Evolutionary conservation across 768 basidiomycete genomes (phyloP).

Genomic region (Naganishia vaughanmartiniae): DNA sequence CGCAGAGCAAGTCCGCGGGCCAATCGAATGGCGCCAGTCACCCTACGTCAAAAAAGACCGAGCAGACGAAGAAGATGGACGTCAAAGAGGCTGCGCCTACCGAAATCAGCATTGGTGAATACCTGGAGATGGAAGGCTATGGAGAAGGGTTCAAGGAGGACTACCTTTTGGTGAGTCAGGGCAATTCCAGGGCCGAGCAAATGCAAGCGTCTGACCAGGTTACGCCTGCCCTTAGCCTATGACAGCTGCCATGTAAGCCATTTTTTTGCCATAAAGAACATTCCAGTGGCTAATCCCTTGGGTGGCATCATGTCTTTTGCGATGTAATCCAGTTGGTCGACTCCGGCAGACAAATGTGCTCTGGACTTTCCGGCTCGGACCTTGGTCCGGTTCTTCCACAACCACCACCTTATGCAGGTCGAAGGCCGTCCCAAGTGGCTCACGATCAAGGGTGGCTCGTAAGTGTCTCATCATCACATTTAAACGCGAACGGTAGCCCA

Average conservation of each 20-base stretch:
- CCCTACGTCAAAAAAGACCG: constrained; percentile 28
- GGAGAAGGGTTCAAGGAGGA: constrained; percentile 68
- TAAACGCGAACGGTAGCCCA: background rate
- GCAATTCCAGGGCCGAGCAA: background rate
- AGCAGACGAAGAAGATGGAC: constrained; percentile 34
- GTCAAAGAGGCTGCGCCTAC: constrained; percentile 39
- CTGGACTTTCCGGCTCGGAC: constrained; percentile 70
- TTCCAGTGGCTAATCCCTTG: background rate
- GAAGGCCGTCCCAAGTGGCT: constrained; percentile 70
- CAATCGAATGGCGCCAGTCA: background rate
- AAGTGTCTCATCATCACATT: constrained; percentile 29
- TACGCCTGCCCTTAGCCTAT: constrained; percentile 59
- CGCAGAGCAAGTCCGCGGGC: background rate
- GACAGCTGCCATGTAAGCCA: constrained; percentile 63
- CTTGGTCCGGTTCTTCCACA: constrained; percentile 69
- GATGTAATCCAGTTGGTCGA: constrained; percentile 59
- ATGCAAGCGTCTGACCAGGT: background rate
- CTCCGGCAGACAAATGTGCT: constrained; percentile 67
- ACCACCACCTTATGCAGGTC: constrained; percentile 71
- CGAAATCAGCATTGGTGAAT: constrained; percentile 59
- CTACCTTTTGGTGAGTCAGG: constrained; percentile 64
- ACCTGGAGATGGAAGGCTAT: constrained; percentile 64
- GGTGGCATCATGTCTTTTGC: background rate
- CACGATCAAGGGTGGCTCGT: constrained; percentile 72
- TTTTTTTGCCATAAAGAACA: background rate